Evolutionary conservation across 306 rosid species (phyloP).

Genomic region (Prunus padus): DNA sequence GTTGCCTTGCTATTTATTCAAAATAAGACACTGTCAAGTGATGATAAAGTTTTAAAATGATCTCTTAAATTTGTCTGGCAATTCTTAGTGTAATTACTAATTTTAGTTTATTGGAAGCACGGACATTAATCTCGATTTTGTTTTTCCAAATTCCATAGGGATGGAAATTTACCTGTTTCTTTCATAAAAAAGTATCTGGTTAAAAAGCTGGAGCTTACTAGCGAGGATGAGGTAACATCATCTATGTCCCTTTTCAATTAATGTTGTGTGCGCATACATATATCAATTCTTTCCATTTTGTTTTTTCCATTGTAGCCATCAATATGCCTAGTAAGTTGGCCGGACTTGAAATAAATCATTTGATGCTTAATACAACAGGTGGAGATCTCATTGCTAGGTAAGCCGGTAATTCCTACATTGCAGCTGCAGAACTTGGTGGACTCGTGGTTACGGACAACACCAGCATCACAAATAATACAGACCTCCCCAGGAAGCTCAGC

Average conservation of each 20-base stretch:
- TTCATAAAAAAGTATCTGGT: slow-evolving; percentile 44
- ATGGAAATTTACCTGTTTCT: slow-evolving; percentile 48
- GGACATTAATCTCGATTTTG: background rate
- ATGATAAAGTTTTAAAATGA: background rate
- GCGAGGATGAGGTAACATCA: slow-evolving; percentile 58
- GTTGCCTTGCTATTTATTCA: background rate
- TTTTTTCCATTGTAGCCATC: background rate
- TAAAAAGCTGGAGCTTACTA: slow-evolving; percentile 50
- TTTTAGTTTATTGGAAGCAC: background rate
- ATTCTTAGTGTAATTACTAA: background rate
- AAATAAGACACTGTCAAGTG: too few species aligned
- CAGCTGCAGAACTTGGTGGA: slow-evolving; percentile 42
- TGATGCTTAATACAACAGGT: slow-evolving; percentile 37
- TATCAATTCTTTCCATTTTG: background rate
- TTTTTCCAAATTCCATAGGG: slow-evolving; percentile 35
- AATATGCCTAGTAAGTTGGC: background rate
- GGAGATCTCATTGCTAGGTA: slow-evolving; percentile 46
- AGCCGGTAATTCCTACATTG: slow-evolving; percentile 42
- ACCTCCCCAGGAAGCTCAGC: slow-evolving; percentile 53
- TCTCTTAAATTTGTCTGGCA: slow-evolving; percentile 3
- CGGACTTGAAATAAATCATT: background rate
- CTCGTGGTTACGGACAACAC: slow-evolving; percentile 45
- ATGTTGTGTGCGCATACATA: background rate
- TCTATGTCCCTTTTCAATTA: background rate
- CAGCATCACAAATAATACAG: slow-evolving; percentile 26